phyloP scores from a whole-genome alignment of 257 asterid genomes.

The Salvia splendens region DNA sequence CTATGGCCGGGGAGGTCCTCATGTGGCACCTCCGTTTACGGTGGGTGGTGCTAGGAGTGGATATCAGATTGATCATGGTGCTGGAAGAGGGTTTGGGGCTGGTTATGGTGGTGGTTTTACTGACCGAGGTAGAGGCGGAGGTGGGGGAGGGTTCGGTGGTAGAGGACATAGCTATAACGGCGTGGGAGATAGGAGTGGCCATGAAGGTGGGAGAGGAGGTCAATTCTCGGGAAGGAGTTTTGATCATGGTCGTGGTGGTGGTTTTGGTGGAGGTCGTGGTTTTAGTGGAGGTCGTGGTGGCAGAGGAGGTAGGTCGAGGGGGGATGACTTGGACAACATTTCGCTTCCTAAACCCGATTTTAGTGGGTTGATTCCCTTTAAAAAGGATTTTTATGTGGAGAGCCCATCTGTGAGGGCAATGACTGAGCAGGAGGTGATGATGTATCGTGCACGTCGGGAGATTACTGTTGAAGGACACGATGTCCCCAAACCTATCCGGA shows the following conservation, averaged over 20 bases:
- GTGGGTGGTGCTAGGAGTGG: constrained; percentile 42
- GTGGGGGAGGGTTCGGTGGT: constrained; percentile 46
- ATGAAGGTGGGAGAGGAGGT: constrained; percentile 45
- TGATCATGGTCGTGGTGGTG: constrained; percentile 44
- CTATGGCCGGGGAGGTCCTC: constrained; percentile 59
- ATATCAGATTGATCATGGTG: constrained; percentile 42
- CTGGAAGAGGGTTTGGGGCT: constrained; percentile 48
- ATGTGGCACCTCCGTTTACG: constrained; percentile 43
- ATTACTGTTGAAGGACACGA: constrained; percentile 79
- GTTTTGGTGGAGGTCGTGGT: constrained; percentile 52
- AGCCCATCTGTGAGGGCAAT: constrained; percentile 69
- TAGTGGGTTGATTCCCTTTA: constrained; percentile 68
- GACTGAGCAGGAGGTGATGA: constrained; percentile 66
- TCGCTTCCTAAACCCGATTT: constrained; percentile 79
- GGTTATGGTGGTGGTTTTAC: constrained; percentile 34
- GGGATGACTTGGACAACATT: constrained; percentile 73
- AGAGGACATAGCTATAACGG: constrained; percentile 47
- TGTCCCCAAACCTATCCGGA: constrained; percentile 78
- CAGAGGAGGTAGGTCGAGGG: constrained; percentile 56
- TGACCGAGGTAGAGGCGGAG: constrained; percentile 41
- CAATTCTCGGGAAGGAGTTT: constrained; percentile 35
- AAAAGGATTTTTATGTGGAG: constrained; percentile 83
- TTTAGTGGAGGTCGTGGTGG: constrained; percentile 54
- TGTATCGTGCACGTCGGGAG: constrained; percentile 71
- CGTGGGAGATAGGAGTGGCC: constrained; percentile 38